Conservation (phyloP, 2,329 filamentous ascomycete species). For the Chalara sp. region DNA sequence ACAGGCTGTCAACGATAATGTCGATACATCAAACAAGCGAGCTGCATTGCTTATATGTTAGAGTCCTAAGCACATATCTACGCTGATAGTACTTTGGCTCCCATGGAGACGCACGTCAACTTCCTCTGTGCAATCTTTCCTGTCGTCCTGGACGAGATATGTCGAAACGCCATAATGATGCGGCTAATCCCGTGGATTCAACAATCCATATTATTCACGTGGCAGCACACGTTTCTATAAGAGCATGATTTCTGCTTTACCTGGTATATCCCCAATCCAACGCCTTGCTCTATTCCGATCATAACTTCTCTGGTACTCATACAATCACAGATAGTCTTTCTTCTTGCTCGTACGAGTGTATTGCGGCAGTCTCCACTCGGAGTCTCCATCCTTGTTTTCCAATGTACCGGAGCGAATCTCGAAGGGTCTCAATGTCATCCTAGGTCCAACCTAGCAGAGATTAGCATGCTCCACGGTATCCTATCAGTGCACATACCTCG, state of each 20-base stretch:
- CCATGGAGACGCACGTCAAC: too few species aligned
- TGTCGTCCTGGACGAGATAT: slow-evolving; percentile 4
- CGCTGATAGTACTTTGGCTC: too few species aligned
- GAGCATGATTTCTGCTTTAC: too few species aligned
- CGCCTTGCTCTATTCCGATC: background rate
- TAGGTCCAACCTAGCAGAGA: slow-evolving; percentile 58
- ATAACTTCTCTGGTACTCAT: too few species aligned
- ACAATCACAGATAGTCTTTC: slow-evolving; percentile 79
- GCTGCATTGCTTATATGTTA: too few species aligned
- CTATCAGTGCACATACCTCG: slow-evolving; percentile 42
- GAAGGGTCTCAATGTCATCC: slow-evolving; percentile 96
- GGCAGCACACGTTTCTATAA: background rate
- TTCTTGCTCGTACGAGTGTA: slow-evolving; percentile 91
- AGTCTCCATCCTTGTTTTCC: slow-evolving; percentile 90
- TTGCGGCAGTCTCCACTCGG: slow-evolving; percentile 94
- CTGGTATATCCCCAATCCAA: background rate
- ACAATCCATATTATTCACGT: slow-evolving; percentile 1
- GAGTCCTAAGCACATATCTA: too few species aligned
- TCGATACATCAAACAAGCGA: too few species aligned
- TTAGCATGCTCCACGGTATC: background rate
- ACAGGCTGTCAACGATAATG: too few species aligned
- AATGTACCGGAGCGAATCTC: slow-evolving; percentile 87
- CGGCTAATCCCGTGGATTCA: slow-evolving; percentile 6
- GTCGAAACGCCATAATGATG: slow-evolving; percentile 5
- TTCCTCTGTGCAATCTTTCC: background rate